Evolutionary conservation across 495 filamentous ascomycete genomes (phyloP).

Genomic region (Trichoderma gamsii): DNA sequence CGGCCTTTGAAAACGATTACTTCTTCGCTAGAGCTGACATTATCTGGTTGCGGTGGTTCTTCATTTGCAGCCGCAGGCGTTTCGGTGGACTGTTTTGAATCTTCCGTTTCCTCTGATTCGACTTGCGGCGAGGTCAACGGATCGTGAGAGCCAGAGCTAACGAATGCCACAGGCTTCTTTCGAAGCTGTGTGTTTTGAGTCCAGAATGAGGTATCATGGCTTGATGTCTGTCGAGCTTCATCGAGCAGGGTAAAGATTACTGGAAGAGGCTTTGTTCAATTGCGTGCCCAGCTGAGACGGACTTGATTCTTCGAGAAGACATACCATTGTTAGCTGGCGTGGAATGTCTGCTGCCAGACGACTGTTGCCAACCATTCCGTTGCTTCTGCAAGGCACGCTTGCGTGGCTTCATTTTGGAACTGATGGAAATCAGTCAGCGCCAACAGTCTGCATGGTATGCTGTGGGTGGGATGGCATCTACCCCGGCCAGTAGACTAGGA

Average conservation of each 20-base stretch:
- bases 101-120: not conserved
- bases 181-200: conserved; percentile 38
- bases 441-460: not conserved
- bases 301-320: not conserved
- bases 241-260: conserved; percentile 57
- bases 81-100: too few relatives aligned
- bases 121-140: conserved; percentile 31
- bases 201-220: conserved; percentile 41
- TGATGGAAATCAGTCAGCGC: not conserved
- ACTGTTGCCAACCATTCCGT: not conserved
- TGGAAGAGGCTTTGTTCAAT: not conserved
- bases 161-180: conserved; percentile 58
- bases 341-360: not conserved
- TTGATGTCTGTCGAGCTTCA: conserved; percentile 71
- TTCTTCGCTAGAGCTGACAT: conserved; percentile 48
- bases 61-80: not conserved
- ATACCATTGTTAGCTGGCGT: not conserved
- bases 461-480: too few relatives aligned
- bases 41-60: not conserved
- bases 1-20: conserved; percentile 61
- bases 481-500: too few relatives aligned
- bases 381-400: not conserved
- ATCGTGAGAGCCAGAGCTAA: conserved; percentile 61
- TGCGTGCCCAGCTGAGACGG: not conserved
- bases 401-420: not conserved